phyloP scores from a whole-genome alignment of 2,329 filamentous ascomycete species.

The Lachnum nothofagi region DNA sequence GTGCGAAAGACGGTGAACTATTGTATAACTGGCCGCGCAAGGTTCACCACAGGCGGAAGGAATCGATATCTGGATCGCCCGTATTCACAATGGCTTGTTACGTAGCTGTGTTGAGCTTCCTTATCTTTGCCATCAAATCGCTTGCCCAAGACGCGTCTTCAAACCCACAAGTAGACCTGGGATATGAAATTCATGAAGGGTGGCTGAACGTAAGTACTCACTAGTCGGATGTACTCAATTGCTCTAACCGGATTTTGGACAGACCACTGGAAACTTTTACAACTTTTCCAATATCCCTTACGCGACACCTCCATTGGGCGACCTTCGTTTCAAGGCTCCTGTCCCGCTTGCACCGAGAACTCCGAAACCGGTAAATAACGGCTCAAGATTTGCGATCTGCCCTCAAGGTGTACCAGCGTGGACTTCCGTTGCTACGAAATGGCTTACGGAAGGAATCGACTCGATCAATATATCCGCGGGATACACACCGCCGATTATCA shows the following conservation, averaged over 20 bases:
- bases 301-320: constrained; percentile 38
- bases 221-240: background rate
- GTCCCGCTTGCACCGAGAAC: constrained; percentile 25
- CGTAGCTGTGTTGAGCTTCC: background rate
- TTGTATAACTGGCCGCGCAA: background rate
- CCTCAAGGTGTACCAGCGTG: constrained; percentile 37
- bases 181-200: constrained; percentile 48
- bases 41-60: background rate
- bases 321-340: constrained; percentile 40
- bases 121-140: background rate
- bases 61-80: background rate
- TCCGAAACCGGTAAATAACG: constrained; percentile 30
- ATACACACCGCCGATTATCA: constrained; percentile 13
- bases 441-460: constrained; percentile 38
- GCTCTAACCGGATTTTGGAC: background rate
- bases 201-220: constrained; percentile 37
- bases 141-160: background rate
- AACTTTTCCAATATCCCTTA: constrained; percentile 40
- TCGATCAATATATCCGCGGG: constrained; percentile 7
- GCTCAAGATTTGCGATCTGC: constrained; percentile 33
- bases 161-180: constrained; percentile 41
- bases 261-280: constrained; percentile 33
- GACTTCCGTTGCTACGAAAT: constrained; percentile 27
- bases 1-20: background rate
- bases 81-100: background rate